Evolutionary conservation across 495 filamentous ascomycete species (phyloP).

Genomic region (Podospora comata): DNA sequence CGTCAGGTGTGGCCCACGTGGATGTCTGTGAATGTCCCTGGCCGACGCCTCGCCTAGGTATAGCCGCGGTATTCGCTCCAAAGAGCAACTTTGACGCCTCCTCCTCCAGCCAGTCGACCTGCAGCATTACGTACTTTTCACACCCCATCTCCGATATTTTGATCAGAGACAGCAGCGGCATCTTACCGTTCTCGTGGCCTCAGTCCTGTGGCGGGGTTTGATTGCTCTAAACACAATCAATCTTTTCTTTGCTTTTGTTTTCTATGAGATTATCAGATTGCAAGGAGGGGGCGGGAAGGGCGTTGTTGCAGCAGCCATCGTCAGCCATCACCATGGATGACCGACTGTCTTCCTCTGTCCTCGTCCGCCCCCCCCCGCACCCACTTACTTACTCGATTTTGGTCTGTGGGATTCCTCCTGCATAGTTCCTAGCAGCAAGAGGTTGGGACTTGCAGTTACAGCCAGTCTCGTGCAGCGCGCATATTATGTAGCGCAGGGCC

Average conservation of each 20-base stretch:
- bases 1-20: neutral
- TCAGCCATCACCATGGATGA: neutral
- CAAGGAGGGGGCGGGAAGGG: constrained; percentile 13
- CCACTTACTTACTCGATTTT: no score
- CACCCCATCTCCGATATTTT: neutral
- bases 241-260: neutral
- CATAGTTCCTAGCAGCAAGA: constrained; percentile 1
- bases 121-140: neutral
- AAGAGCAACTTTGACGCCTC: neutral
- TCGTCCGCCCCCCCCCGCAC: neutral
- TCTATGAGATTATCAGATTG: neutral
- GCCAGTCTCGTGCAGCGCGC: neutral
- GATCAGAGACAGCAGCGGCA: neutral
- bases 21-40: neutral
- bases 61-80: neutral
- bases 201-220: constrained; percentile 1
- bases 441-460: constrained; percentile 5
- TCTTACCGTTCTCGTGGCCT: neutral
- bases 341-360: neutral
- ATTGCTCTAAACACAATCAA: neutral
- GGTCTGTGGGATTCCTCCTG: constrained; percentile 7
- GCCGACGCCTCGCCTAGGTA: neutral
- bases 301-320: constrained; percentile 5
- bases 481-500: constrained; percentile 4
- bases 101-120: neutral